Evolutionary conservation across 208 protist species (phyloP).

Genomic region (Trypanosoma vivax): DNA sequence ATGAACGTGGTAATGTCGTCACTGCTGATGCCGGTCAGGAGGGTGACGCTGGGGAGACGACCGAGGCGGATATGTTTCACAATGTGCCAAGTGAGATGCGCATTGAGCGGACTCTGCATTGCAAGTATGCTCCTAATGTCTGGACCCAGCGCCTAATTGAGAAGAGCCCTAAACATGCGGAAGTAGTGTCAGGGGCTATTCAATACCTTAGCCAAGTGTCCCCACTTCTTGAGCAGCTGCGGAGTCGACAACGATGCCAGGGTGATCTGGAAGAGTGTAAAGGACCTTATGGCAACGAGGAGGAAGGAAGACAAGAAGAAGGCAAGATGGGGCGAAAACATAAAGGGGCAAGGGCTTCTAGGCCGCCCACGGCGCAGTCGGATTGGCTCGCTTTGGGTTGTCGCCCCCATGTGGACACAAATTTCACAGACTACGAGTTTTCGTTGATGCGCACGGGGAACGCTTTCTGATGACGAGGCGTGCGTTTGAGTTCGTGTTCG

Average conservation of each 20-base stretch:
- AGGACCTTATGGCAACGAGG: neutral
- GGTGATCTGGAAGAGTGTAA: no score
- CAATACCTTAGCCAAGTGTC: conserved; percentile 24
- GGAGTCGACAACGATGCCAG: neutral
- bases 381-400: conserved; percentile 42
- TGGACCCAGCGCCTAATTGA: conserved; percentile 45
- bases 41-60: neutral
- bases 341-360: neutral
- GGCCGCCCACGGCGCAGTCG: conserved; percentile 5
- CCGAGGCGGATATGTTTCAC: conserved; percentile 23
- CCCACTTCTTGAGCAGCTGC: conserved; percentile 3
- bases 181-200: conserved; percentile 21
- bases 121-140: conserved; percentile 41
- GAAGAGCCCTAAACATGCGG: conserved; percentile 19
- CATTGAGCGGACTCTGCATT: conserved; percentile 36
- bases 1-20: neutral
- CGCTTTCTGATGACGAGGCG: neutral
- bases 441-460: conserved; percentile 21
- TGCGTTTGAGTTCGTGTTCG: neutral
- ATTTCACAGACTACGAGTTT: conserved; percentile 53
- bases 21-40: neutral
- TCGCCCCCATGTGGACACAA: conserved; percentile 25
- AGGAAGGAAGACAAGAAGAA: conserved; percentile 14
- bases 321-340: neutral
- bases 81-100: conserved; percentile 34